phyloP scores from a whole-genome alignment of 768 basidiomycete species.

The Ramaria rubella region DNA sequence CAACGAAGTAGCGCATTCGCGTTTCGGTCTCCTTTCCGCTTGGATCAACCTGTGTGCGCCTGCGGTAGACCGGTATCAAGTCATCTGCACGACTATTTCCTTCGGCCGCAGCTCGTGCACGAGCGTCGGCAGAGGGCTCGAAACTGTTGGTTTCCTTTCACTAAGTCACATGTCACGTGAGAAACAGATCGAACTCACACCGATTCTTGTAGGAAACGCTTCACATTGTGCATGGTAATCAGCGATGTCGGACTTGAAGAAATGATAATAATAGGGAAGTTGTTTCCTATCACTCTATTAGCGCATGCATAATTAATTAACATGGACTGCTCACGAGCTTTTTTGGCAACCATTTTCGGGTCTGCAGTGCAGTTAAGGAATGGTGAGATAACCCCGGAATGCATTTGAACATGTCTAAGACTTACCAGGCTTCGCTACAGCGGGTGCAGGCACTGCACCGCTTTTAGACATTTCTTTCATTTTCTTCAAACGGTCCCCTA shows the following conservation, averaged over 20 bases:
- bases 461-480: constrained; percentile 59
- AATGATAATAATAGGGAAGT: constrained; percentile 94
- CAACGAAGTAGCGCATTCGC: constrained; percentile 64
- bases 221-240: constrained; percentile 97
- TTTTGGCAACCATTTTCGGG: constrained; percentile 56
- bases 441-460: constrained; percentile 32
- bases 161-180: neutral
- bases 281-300: constrained; percentile 42
- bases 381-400: neutral
- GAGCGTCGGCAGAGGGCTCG: constrained; percentile 69
- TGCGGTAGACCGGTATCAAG: constrained; percentile 81
- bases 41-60: constrained; percentile 63
- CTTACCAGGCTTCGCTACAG: constrained; percentile 32
- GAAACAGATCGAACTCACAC: constrained; percentile 38
- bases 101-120: constrained; percentile 57
- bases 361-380: constrained; percentile 32
- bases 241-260: constrained; percentile 92
- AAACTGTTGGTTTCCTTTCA: constrained; percentile 39
- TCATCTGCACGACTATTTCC: constrained; percentile 76
- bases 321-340: constrained; percentile 49
- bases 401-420: constrained; percentile 10
- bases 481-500: constrained; percentile 73
- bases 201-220: constrained; percentile 86
- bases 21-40: constrained; percentile 52
- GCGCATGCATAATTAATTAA: neutral